Base-by-base conservation (phyloP, 306 rosid species). In the Begonia masoniana region DNA sequence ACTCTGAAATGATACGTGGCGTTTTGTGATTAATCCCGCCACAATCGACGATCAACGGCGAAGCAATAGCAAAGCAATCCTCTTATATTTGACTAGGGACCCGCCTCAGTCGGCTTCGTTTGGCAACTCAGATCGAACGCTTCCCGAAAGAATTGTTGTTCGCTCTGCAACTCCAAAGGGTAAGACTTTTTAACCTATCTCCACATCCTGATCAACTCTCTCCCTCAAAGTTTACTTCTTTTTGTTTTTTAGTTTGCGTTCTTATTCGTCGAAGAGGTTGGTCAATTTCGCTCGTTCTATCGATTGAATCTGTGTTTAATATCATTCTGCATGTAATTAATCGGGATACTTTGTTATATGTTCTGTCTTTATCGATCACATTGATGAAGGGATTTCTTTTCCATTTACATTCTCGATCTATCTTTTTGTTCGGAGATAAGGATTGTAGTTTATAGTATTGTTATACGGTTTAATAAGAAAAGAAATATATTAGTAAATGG, bases 31-130 rank as follows among this genome's bases (percentile, higher is more conserved):
- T 60, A 50, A 19, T 60, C 64, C 41, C 41, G 47, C 41, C 47
- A 13, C 41, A 47, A 60, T 50, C 13, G 36, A 12, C 31, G 17
- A 59, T 59, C 63, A 53, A 60, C 64, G 64, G 64, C 49, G 49
- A 60, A 14, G 41, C 35, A 26, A 26, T 26, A 55, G 64, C 49
- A 8, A 60, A 14, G 41, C 55, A 50, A 35, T 31, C 39, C 64
- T 48, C 41, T 50, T 48, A 39, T 50, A 48, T 13, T 60, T 50
- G 41, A 21, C 55, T 50, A 39, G 9, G 41, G 51, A 47, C 48
- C 21, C 16, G 50, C 15, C 36, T 60, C 41, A 31, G 56, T 48
- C 56, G 64, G 55, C 55, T 60, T 15, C 64, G 47, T 41, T 60
- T 50, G 55, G 39, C 47, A 50, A 60, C 21, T 41, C 64, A 60